Evolutionary conservation across 306 rosid genomes (phyloP), one percentile per base, ranked within the genome.

Genomic region (Castanospermum australe): DNA sequence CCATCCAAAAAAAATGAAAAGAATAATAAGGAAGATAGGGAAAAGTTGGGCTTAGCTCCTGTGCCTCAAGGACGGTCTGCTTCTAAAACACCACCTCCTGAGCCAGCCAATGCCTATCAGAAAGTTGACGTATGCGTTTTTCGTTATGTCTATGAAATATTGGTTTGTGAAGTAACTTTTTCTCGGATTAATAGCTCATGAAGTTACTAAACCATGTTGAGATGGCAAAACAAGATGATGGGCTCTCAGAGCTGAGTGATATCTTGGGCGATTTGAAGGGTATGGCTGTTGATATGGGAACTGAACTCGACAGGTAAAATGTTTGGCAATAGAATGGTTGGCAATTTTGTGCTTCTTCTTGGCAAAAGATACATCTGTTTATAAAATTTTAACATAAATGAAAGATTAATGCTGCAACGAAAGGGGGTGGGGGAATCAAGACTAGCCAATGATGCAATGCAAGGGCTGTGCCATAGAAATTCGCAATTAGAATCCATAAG

Each of bases 201-300:
- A 8, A 55, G 51, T 81, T 48, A 25, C 32, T 25, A 62, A 54
- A 47, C 24, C 85, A 92, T 98, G 24, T 24, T 30, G 97, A 96
- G 89, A 93, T 89, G 85, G 76, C 86, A 54, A 93, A 91, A 75
- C 99, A 96, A 90, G 99, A 96, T 32, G 94, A 90, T 77, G 96
- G 79, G 56, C 94, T 96, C 36, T 80, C 89, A 6, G 98, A 89
- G 81, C 71, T 96, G 36, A 96, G 99, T 82, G 83, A 88, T 62
- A 91, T 96, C 62, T 79, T 96, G 83, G 99, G 97, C 24, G 99
- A 93, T 87, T 85, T 96, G 92, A 96, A 93, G 93, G 89, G 87
- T 14, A 91, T 96, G 97, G 99, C 99, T 4, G 17, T 83, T 66
- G 83, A 77, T 62, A 96, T 96, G 97, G 99, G 99, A 82, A 3